phyloP scores from a whole-genome alignment of 371 early-diverging fungal genomes.

The Haplosporangium sp. region DNA sequence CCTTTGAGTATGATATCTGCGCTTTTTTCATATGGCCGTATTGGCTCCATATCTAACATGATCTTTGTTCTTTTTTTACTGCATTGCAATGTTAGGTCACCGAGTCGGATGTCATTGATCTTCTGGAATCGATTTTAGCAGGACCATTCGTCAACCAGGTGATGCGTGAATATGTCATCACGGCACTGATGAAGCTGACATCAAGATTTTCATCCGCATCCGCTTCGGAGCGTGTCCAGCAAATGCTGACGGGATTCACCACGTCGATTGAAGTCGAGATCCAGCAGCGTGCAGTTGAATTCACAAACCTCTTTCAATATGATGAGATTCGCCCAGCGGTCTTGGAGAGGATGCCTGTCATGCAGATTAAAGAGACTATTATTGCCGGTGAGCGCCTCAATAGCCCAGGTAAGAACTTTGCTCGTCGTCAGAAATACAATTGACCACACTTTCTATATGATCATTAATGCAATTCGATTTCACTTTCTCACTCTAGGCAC shows the following conservation, averaged over 20 bases:
- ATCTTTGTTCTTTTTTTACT: not conserved
- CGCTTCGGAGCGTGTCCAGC: slow-evolving; percentile 65
- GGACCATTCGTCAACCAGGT: slow-evolving; percentile 84
- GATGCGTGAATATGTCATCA: slow-evolving; percentile 86
- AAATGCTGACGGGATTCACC: slow-evolving; percentile 70
- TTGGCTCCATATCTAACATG: not conserved
- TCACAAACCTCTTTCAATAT: slow-evolving; percentile 80
- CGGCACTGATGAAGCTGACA: slow-evolving; percentile 90
- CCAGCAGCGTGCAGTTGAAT: slow-evolving; percentile 95
- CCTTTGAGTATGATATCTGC: not conserved
- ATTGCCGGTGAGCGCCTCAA: slow-evolving; percentile 45
- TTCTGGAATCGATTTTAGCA: slow-evolving; percentile 78
- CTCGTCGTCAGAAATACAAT: too few species aligned
- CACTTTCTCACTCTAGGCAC: slow-evolving; percentile 10
- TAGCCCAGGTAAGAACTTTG: slow-evolving; percentile 55
- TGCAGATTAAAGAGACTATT: slow-evolving; percentile 67
- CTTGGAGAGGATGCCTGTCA: slow-evolving; percentile 94
- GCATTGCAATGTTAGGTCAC: slow-evolving; percentile 60
- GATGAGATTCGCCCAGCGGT: slow-evolving; percentile 84
- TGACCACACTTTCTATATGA: too few species aligned
- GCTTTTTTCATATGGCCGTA: not conserved
- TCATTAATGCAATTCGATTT: not conserved
- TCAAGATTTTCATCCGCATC: slow-evolving; percentile 71
- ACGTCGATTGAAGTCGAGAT: slow-evolving; percentile 89
- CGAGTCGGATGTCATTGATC: slow-evolving; percentile 77